Conservation (phyloP, 345 rosid genomes). For the Eucalyptus regnans region DNA sequence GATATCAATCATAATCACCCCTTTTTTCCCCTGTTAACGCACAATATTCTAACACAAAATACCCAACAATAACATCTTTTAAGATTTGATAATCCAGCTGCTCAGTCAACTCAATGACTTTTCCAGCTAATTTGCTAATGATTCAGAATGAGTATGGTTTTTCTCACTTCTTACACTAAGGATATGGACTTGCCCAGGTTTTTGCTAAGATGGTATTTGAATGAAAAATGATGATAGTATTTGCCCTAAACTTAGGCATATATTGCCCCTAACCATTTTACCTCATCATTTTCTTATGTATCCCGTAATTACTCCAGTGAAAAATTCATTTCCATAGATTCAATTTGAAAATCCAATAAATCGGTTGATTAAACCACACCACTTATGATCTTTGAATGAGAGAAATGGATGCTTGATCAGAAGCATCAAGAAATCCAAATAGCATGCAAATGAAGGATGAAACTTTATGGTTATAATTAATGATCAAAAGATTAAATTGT, state of each 20-base stretch:
- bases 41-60: background rate
- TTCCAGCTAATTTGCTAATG: background rate
- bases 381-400: background rate
- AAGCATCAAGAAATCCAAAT: background rate
- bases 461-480: background rate
- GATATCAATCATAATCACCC: background rate
- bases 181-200: background rate
- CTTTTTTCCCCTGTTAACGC: background rate
- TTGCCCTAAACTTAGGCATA: background rate
- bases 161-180: background rate
- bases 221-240: background rate
- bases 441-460: background rate
- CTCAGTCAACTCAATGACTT: background rate
- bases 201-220: background rate
- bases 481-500: background rate
- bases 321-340: background rate
- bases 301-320: background rate
- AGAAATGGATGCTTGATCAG: background rate
- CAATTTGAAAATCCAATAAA: background rate
- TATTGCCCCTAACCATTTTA: background rate
- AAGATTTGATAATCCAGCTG: background rate
- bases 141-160: background rate
- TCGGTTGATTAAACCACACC: background rate
- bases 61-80: background rate
- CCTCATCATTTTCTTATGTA: background rate